Base-by-base conservation (phyloP, 331 rosid species). In the Malus hybrid region DNA sequence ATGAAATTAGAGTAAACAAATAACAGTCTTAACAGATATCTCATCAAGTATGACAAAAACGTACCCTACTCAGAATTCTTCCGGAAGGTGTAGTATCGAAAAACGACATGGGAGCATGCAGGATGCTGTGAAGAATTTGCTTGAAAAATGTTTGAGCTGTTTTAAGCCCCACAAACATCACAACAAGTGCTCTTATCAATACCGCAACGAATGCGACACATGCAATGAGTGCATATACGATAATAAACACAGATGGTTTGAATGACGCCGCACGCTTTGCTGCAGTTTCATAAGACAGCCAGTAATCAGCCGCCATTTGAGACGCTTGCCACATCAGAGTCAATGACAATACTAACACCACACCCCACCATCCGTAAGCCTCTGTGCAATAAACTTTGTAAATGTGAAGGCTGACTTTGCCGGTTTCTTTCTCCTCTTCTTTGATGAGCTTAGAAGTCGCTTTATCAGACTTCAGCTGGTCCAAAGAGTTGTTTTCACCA, bases 31-130 rank as follows among this genome's bases (percentile, higher is more conserved):
- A 7, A 39, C 14, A 13, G 20, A 63, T 8, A 28, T 63, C 11
- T 29, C 28, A 28, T 63, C 42, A 32, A 54, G 36, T 34, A 34
- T n/a, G 52, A 20, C 7, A 32, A 61, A 63, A 76, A 55, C 91
- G 82, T 85, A 93, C 98, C 87, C 98, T 83, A 72, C 97, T 93
- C 34, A 93, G 85, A 78, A 93, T 83, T 83, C 96, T 84, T 48
- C 98, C 97, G 0, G 98, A 93, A 76, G 98, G 98, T 29, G 98
- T 93, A 15, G 98, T 91, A 78, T 93, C 98, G 31, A 91, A 93
- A 85, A 93, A 93, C 71, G 98, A 84, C 93, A 93, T 91, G 76
- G 98, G 98, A 36, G 98, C 98, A 84, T 87, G 98, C 68, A 93
- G 81, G 83, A 93, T 85, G 87, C 96, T 79, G 73, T 79, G 65